Percentiles rank a stretch among this genome's conserved stretches.
Evolutionary conservation across 2,329 filamentous ascomycete genomes (phyloP).

Genomic region (Fusarium armeniacum): DNA sequence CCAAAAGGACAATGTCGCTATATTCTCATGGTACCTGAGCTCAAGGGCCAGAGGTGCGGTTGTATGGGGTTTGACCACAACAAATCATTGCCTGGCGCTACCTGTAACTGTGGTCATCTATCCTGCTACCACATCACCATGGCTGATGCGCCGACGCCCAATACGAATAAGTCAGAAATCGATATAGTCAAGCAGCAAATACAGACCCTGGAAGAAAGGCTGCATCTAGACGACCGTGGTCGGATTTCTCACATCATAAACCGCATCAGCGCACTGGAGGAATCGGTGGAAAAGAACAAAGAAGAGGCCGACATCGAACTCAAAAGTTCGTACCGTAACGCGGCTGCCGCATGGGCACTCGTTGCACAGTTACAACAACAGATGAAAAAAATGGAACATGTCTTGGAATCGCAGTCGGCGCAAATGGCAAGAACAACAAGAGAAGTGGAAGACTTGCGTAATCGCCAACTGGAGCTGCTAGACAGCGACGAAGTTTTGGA

Average conservation of each 20-base stretch:
- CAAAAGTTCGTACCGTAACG: slow-evolving; percentile 68
- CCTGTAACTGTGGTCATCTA: slow-evolving; percentile 71
- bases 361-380: slow-evolving; percentile 62
- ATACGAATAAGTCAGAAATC: slow-evolving; percentile 60
- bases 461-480: slow-evolving; percentile 64
- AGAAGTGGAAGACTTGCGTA: slow-evolving; percentile 61
- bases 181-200: slow-evolving; percentile 50
- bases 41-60: slow-evolving; percentile 70
- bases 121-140: slow-evolving; percentile 70
- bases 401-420: slow-evolving; percentile 57
- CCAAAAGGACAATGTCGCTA: slow-evolving; percentile 72
- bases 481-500: slow-evolving; percentile 67
- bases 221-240: slow-evolving; percentile 53
- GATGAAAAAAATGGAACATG: slow-evolving; percentile 55
- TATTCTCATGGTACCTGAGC: slow-evolving; percentile 68
- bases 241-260: slow-evolving; percentile 58
- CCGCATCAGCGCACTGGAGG: slow-evolving; percentile 67
- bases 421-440: slow-evolving; percentile 58
- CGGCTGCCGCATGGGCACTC: slow-evolving; percentile 67
- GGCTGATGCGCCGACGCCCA: slow-evolving; percentile 64
- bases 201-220: slow-evolving; percentile 54
- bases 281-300: slow-evolving; percentile 66
- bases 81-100: slow-evolving; percentile 65
- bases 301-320: slow-evolving; percentile 67
- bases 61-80: slow-evolving; percentile 71